phyloP scores from a whole-genome alignment of 2,329 filamentous ascomycete species.

The Hymenoscyphus infarciens region DNA sequence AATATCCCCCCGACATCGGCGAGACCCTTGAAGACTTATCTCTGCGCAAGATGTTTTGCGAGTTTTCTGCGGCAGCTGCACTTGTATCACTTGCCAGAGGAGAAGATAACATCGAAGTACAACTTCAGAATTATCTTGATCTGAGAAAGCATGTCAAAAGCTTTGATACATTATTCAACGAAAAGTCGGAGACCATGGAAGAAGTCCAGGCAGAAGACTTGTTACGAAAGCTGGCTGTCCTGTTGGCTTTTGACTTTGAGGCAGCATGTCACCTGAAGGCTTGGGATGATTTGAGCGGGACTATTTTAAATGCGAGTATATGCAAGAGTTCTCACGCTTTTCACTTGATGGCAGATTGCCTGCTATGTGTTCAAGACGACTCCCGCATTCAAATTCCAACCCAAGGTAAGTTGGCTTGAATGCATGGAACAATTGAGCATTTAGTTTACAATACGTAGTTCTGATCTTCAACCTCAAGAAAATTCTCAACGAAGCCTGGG shows the following conservation, averaged over 20 bases:
- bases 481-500: constrained; percentile 67
- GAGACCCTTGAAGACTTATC: constrained; percentile 46
- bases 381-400: constrained; percentile 39
- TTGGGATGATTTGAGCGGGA: constrained; percentile 61
- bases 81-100: constrained; percentile 50
- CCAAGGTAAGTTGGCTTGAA: constrained; percentile 41
- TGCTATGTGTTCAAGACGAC: constrained; percentile 48
- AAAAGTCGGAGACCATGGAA: constrained; percentile 40
- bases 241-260: constrained; percentile 79
- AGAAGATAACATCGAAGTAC: constrained; percentile 46
- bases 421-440: constrained; percentile 44
- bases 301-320: constrained; percentile 51
- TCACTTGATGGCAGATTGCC: constrained; percentile 63
- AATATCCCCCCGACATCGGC: constrained; percentile 48
- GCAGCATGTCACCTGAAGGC: constrained; percentile 61
- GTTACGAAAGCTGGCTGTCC: constrained; percentile 56
- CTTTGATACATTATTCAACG: constrained; percentile 50
- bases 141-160: constrained; percentile 57
- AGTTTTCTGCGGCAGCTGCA: constrained; percentile 60
- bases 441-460: constrained; percentile 24
- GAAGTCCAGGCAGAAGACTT: constrained; percentile 50
- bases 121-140: constrained; percentile 59
- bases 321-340: constrained; percentile 47
- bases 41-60: constrained; percentile 63
- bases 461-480: constrained; percentile 51